Base-by-base conservation (phyloP, 2,329 filamentous ascomycete species). In the Plenodomus biglobosus region DNA sequence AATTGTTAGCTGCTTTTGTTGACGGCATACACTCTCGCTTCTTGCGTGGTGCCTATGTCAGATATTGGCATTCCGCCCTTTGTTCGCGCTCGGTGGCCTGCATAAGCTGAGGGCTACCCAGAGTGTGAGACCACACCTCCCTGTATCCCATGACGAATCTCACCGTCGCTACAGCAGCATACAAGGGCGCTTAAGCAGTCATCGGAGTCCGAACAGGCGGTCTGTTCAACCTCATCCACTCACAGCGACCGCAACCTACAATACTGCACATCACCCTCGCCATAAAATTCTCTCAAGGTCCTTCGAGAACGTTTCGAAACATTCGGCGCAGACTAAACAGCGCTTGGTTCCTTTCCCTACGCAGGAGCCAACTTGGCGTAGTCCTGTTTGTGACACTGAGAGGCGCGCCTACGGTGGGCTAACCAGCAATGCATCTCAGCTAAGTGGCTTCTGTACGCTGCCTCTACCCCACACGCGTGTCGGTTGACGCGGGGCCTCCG, bases 171-270 rank as follows among this genome's bases (percentile, higher is more conserved):
- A 52, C 39, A 47, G 49, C 40, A 47, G 39, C 37, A 34, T 17
- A 41, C 21, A 41, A 48, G 47, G 46, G 57, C 52, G 53, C 58
- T 53, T 61, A 59, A 44, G 61, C 61, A 58, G 52, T 52, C 55
- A 58, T 64, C 61, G 58, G 64, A 63, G 49, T 61, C 61, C 62
- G 62, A 65, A 58, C 40, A 40, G 46, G 49, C 47, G 53, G 42
- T 49, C 51, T 47, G 51, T 43, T 42, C 27, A 45, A 54, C 51
- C 52, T 42, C 35, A 32, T 42, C 38, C 52, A 41, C 39, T 54
- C 34, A 40, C 20, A 24, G 17, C 40, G 37, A 46, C 50, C 37
- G 35, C 51, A 46, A 47, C 46, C 38, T 44, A 44, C 40, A 39
- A 38, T 46, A 39, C 41, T 43, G 40, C 48, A 52, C 58, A 38